Conservation (phyloP, 306 rosid species). For the Amphicarpaea edgeworthii region DNA sequence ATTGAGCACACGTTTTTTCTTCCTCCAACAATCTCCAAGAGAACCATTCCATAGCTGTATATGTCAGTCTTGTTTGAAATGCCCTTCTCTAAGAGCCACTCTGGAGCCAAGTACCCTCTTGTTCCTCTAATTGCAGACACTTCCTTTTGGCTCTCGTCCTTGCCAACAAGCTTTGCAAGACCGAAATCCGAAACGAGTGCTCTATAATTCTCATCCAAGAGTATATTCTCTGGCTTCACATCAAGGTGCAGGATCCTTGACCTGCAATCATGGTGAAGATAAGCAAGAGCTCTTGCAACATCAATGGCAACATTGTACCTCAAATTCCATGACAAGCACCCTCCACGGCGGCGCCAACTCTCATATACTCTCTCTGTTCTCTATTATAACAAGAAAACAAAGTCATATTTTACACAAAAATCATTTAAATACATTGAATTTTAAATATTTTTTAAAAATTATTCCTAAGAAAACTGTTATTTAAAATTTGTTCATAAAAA, state of each 20-base stretch:
- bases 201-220: constrained; percentile 66
- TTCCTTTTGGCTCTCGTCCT: constrained; percentile 60
- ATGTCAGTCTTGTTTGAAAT: constrained; percentile 75
- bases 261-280: constrained; percentile 85
- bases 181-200: constrained; percentile 81
- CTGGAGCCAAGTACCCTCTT: constrained; percentile 86
- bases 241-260: constrained; percentile 81
- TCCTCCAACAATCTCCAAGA: constrained; percentile 80
- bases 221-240: constrained; percentile 85
- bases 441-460: too few relatives aligned
- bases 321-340: constrained; percentile 73
- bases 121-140: constrained; percentile 78
- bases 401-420: too few relatives aligned
- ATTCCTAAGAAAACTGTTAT: too few relatives aligned
- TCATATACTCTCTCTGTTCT: too few relatives aligned
- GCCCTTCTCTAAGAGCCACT: constrained; percentile 81
- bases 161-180: constrained; percentile 73
- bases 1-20: constrained; percentile 55
- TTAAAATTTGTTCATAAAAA: too few relatives aligned
- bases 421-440: too few relatives aligned
- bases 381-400: too few relatives aligned
- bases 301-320: constrained; percentile 73
- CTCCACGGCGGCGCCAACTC: constrained; percentile 47
- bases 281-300: constrained; percentile 79
- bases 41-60: constrained; percentile 90